Evolutionary conservation across 2,329 filamentous ascomycete genomes (phyloP), one percentile per base, ranked within the genome.

Genomic region (Pseudogymnoascus sp.): DNA sequence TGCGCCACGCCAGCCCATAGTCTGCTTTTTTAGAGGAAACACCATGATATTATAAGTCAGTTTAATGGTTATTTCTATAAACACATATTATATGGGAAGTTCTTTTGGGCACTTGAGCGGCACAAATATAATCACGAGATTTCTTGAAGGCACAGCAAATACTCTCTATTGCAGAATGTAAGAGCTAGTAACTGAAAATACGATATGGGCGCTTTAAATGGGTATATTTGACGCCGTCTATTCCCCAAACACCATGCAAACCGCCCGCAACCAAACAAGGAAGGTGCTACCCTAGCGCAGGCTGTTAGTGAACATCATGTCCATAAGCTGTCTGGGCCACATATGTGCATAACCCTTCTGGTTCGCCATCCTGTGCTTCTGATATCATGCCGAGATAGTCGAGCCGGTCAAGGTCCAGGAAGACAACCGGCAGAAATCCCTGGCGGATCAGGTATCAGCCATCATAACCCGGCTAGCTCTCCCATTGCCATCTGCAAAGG

Each of bases 391-490:
- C 12, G 11, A 69, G 30, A 39, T 67, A 68, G 43, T 65, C 65
- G 22, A 28, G n/a, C 6, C 62, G 62, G 20, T 63, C 47, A 47
- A 69, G 39, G 14, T 35, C 50, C 34, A 60, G 50, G 20, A 67
- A 60, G 16, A 68, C 61, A n/a, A 64, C 58, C 35, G 63, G 66
- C 25, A 66, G 32, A 59, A 64, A 66, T 25, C 65, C 67, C 60
- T 69, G 64, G 16, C 66, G 64, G 22, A 67, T 59, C 58, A 70
- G 25, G 43, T 67, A 47, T 67, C 66, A n/a, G 68, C 67, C 63
- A 65, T 63, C 16, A 68, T 22, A 60, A 67, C 63, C 16, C 66
- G 61, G 28, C 62, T 63, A 41, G 64, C 38, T 22, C 67, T 62
- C 12, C 66, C 68, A 14, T 68, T 68, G 6, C 66, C 66, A 60